phyloP scores from a whole-genome alignment of 106 monocot species.

The Agapanthus africanus region DNA sequence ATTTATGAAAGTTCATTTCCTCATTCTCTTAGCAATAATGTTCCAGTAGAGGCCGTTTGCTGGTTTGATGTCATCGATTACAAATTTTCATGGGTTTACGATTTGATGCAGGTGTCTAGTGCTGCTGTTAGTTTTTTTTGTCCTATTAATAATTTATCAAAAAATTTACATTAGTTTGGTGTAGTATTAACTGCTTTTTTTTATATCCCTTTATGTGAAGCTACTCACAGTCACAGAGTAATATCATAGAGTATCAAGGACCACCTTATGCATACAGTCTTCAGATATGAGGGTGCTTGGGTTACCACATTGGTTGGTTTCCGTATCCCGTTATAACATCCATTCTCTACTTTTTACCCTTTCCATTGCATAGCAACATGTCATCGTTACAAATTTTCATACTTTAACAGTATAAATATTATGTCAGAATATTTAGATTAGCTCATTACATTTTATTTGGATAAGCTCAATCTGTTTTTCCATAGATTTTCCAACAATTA shows the following conservation, averaged over 20 bases:
- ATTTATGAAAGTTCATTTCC: slow-evolving; percentile 8
- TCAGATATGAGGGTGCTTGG: slow-evolving; percentile 66
- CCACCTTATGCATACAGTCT: slow-evolving; percentile 33
- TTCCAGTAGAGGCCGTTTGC: slow-evolving; percentile 29
- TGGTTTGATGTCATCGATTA: slow-evolving; percentile 60
- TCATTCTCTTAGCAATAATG: slow-evolving; percentile 1
- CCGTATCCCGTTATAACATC: no score
- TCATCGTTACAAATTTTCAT: no score
- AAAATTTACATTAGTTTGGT: no score
- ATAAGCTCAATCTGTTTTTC: no score
- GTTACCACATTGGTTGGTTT: slow-evolving; percentile 70
- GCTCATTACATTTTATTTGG: no score
- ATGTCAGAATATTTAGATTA: no score
- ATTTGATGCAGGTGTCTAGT: slow-evolving; percentile 56
- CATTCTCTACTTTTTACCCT: no score
- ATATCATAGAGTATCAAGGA: slow-evolving; percentile 25
- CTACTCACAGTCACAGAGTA: slow-evolving; percentile 53
- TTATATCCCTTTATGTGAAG: slow-evolving; percentile 26
- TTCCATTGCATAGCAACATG: no score
- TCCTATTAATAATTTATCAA: no score
- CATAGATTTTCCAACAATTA: no score
- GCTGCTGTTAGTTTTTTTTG: no score
- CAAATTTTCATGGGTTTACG: slow-evolving; percentile 25
- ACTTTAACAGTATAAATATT: no score
- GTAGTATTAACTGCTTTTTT: background rate